Base-by-base conservation (phyloP, 176 grass and related monocot species). In the Carex littledalei region DNA sequence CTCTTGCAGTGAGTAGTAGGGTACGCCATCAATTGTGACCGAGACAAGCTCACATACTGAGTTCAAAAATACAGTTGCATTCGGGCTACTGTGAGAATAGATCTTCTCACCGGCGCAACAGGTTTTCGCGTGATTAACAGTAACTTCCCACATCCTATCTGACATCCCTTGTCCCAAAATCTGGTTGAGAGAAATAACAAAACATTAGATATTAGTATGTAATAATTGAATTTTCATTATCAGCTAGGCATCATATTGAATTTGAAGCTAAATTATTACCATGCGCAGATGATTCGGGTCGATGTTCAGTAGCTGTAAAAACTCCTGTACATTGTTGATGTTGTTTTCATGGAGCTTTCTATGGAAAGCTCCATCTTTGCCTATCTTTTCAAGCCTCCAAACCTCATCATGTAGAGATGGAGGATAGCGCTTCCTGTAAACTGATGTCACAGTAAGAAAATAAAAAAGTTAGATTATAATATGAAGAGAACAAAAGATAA, bases 371-470 rank as follows among this genome's bases (percentile, higher is more conserved):
- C 95, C 95, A 0, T 81, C 93, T 58, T 98, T 98, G 3, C 93
- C 89, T 0, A 98, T 95, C 84, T 87, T 93, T 57, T 93, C 93
- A 17, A 98, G 88, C 43, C 95, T 84, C 95, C 95, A 98, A 29
- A 95, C 95, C 7, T 95, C 89, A 78, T 98, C 95, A 20, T 1
- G 18, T 16, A 95, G 88, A 18, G 34, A 15, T 13, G 95, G 95
- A 8, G 95, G 95, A 85, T 98, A 88, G 63, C 92, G 95, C 86
- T 99, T 99, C 52, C 67, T 85, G 87, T 99, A 99, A 45, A 92
- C 93, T 95, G n/a, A n/a, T n/a, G 87, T 41, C 67, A 84, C 15
- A 15, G n/a, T n/a, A n/a, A n/a, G n/a, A n/a, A n/a, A n/a, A n/a
- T n/a, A n/a, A 29, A 49, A 14, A 34, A 24, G 20, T 45, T 78